Conservation (phyloP, 345 rosid species). For the Boechera retrofracta region DNA sequence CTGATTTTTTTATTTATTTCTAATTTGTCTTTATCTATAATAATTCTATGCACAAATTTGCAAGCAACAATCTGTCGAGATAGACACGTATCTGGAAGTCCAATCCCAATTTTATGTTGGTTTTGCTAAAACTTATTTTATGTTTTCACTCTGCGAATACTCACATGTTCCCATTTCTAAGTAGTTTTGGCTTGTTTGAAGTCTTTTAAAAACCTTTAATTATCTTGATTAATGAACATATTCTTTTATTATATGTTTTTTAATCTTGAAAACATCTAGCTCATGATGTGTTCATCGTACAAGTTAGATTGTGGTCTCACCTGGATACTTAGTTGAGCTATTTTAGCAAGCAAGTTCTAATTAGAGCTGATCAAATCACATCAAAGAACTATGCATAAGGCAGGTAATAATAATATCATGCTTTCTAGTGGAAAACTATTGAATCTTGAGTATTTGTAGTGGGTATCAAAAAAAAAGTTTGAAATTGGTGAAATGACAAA, state of each 20-base stretch:
- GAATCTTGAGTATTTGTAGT: too few relatives aligned
- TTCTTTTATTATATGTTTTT: neutral
- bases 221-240: neutral
- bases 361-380: too few relatives aligned
- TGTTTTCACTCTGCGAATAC: neutral
- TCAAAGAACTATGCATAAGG: too few relatives aligned
- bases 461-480: too few relatives aligned
- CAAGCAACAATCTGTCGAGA: constrained; percentile 25
- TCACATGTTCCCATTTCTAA: neutral
- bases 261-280: too few relatives aligned
- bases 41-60: constrained; percentile 21
- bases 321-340: too few relatives aligned
- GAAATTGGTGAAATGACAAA: too few relatives aligned
- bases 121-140: neutral
- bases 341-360: too few relatives aligned
- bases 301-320: too few relatives aligned
- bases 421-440: too few relatives aligned
- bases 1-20: neutral
- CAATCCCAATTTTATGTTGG: neutral
- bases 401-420: too few relatives aligned
- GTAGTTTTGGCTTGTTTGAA: constrained; percentile 7
- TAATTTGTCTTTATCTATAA: neutral
- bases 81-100: constrained; percentile 10
- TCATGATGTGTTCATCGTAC: too few relatives aligned
- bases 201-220: neutral